phyloP scores from a whole-genome alignment of 1,284 basidiomycete species.

The Grifola frondosa region DNA sequence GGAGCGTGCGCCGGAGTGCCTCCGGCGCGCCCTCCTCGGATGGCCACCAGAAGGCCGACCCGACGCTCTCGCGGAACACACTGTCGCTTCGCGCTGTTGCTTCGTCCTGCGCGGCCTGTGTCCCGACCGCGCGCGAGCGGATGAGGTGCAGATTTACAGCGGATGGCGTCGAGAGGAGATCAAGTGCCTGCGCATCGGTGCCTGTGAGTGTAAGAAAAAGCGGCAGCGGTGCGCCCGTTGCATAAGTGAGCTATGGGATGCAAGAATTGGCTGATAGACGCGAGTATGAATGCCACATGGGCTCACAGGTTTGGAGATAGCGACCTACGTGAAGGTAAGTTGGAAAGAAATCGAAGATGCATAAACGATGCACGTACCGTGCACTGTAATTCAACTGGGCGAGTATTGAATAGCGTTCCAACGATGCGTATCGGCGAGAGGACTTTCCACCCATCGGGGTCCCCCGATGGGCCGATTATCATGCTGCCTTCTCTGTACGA shows the following conservation, averaged over 20 bases:
- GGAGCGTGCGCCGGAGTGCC: conserved; percentile 37
- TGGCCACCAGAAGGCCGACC: conserved; percentile 51
- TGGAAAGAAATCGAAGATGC: neutral
- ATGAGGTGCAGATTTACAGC: conserved; percentile 34
- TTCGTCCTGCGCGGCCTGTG: conserved; percentile 42
- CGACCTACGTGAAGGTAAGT: conserved; percentile 37
- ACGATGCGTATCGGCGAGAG: conserved; percentile 27
- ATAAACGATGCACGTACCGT: conserved; percentile 36
- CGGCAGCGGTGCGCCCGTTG: conserved; percentile 49
- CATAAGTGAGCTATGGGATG: conserved; percentile 43
- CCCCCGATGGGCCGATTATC: conserved; percentile 32
- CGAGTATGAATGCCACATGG: neutral
- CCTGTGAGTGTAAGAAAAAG: conserved; percentile 45
- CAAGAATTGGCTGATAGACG: neutral
- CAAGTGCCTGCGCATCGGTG: conserved; percentile 47
- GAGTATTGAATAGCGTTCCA: conserved; percentile 32
- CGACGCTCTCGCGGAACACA: conserved; percentile 42
- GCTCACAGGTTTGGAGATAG: conserved; percentile 54
- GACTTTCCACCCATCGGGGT: conserved; percentile 38
- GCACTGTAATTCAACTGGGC: conserved; percentile 36
- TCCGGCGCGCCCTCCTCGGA: conserved; percentile 31
- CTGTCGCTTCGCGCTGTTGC: conserved; percentile 43
- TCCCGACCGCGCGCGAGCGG: conserved; percentile 44
- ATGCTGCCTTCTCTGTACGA: conserved; percentile 31
- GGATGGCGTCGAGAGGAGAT: conserved; percentile 43